Percentiles rank a stretch among this genome's conserved stretches.
Evolutionary conservation across 202 grass and related monocot genomes (phyloP).

Genomic region (Zoysia matrella): DNA sequence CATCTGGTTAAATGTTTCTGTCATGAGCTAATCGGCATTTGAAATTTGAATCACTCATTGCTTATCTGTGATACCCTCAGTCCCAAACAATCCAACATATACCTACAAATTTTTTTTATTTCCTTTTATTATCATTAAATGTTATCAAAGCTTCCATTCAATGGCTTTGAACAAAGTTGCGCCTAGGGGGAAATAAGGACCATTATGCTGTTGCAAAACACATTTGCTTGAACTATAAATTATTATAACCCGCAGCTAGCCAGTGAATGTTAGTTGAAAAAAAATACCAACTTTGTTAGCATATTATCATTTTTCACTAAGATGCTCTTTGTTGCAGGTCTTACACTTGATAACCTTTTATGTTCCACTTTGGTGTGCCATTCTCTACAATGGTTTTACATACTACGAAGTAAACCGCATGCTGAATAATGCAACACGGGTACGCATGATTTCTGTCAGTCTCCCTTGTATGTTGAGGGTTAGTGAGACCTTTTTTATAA

Average conservation of each 20-base stretch:
- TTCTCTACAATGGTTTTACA: slow-evolving; percentile 97
- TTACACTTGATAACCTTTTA: slow-evolving; percentile 93
- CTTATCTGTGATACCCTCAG: background rate
- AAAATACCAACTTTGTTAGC: slow-evolving; percentile 8
- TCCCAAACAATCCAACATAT: background rate
- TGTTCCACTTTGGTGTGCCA: slow-evolving; percentile 92
- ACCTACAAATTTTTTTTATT: background rate
- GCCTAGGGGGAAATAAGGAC: background rate
- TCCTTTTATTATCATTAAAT: slow-evolving; percentile 21
- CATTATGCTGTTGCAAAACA: slow-evolving; percentile 2
- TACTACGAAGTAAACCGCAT: slow-evolving; percentile 97
- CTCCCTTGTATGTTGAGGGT: slow-evolving; percentile 27
- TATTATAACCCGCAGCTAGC: slow-evolving; percentile 10
- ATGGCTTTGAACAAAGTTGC: background rate
- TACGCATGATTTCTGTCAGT: slow-evolving; percentile 45
- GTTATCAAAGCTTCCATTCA: slow-evolving; percentile 9
- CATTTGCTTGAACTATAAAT: slow-evolving; percentile 20
- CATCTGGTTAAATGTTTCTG: slow-evolving; percentile 19
- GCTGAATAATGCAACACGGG: slow-evolving; percentile 93
- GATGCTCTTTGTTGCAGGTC: slow-evolving; percentile 58
- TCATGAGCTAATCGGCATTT: slow-evolving; percentile 4
- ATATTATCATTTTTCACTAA: slow-evolving; percentile 20
- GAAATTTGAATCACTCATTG: slow-evolving; percentile 8
- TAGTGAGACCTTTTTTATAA: slow-evolving; percentile 2
- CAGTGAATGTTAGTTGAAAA: background rate